These are phyloP conservation scores for Stylonectria norvegica DNA, from an alignment of 2,329 filamentous ascomycete genomes.

Conservation along the genomic window DNA sequence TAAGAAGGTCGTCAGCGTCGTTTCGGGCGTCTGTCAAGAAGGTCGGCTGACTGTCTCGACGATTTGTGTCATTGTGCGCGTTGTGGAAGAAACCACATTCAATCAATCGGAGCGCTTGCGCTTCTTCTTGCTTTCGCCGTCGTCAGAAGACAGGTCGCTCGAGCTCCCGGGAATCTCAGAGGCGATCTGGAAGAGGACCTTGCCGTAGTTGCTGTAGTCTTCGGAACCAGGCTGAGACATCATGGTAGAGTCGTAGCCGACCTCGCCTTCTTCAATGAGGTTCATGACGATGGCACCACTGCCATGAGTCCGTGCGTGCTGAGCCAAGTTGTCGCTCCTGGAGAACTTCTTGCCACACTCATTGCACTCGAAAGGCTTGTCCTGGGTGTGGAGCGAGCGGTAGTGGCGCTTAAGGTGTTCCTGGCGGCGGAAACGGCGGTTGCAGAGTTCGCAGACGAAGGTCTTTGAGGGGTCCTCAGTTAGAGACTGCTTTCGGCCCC, in stretches of 20 bases:
- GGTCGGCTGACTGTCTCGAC: constrained; percentile 19
- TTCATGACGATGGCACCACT: constrained; percentile 89
- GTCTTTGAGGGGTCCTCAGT: constrained; percentile 98
- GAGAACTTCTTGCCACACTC: constrained; percentile 99
- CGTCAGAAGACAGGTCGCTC: constrained; percentile 56
- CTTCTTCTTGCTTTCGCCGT: constrained; percentile 45
- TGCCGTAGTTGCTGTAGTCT: constrained; percentile 67
- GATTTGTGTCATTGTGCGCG: constrained; percentile 14
- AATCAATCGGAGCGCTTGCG: constrained; percentile 64
- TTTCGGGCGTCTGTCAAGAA: constrained; percentile 31
- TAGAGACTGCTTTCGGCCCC: constrained; percentile 95
- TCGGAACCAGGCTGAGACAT: constrained; percentile 47
- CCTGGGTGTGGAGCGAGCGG: constrained; percentile 94
- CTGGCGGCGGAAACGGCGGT: constrained; percentile 93
- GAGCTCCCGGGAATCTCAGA: constrained; percentile 67
- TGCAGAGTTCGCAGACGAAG: constrained; percentile 94
- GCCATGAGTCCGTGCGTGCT: constrained; percentile 92
- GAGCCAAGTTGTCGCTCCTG: constrained; percentile 92
- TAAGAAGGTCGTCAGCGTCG: constrained; percentile 31
- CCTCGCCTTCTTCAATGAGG: constrained; percentile 70
- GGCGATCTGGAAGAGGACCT: constrained; percentile 78
- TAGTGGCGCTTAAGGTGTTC: constrained; percentile 99
- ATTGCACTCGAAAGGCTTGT: constrained; percentile 96
- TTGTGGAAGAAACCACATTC: not conserved
- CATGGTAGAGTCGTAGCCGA: constrained; percentile 41